phyloP scores from a whole-genome alignment of 2,329 filamentous ascomycete genomes.

The Calonectria pseudoturangicola region DNA sequence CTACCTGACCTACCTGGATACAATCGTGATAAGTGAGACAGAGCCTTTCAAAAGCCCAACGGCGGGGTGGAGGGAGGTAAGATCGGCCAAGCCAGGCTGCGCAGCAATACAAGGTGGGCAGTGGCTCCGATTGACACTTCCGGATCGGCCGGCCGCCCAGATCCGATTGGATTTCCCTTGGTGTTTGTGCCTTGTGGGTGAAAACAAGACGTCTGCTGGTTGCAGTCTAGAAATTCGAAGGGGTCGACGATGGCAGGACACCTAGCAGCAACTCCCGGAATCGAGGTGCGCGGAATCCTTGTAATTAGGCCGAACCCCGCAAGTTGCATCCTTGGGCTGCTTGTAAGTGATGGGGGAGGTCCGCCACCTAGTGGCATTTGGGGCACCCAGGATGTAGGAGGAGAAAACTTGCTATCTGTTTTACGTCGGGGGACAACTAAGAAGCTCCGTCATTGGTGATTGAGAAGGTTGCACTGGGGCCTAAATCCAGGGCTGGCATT shows the following conservation, averaged over 20 bases:
- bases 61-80: not conserved
- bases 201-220: conserved; percentile 5
- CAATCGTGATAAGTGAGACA: conserved; percentile 14
- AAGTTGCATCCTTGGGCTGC: conserved; percentile 25
- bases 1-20: conserved; percentile 22
- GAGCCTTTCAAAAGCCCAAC: conserved; percentile 5
- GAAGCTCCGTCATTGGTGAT: not conserved
- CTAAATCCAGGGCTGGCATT: not conserved
- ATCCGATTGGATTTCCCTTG: conserved; percentile 15
- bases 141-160: conserved; percentile 16
- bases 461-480: conserved; percentile 20
- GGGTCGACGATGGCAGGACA: not conserved
- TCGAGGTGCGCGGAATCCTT: conserved; percentile 19
- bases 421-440: not conserved
- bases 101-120: conserved; percentile 3
- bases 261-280: not conserved
- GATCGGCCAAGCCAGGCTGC: conserved; percentile 27
- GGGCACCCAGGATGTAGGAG: not conserved
- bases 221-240: conserved; percentile 16
- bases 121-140: conserved; percentile 21
- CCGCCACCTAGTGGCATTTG: not conserved
- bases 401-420: conserved; percentile 1
- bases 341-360: conserved; percentile 10
- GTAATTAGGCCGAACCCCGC: conserved; percentile 32
- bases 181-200: conserved; percentile 7